Evolutionary conservation across 1,139 yeast species (phyloP).

Genomic region (Geotrichum bryndzae): DNA sequence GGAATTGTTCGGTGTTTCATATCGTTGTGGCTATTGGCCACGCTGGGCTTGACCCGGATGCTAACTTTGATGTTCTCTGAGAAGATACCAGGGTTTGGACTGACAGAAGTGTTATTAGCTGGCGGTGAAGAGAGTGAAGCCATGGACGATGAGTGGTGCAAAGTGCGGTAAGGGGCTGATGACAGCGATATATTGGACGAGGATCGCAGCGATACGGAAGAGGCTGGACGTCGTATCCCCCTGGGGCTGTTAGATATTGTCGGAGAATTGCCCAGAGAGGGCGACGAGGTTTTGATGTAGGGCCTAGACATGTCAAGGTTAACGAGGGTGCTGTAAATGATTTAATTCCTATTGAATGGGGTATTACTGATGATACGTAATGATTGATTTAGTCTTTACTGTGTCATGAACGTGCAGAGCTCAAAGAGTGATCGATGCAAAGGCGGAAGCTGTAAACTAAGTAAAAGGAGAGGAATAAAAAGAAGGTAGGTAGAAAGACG

Average conservation of each 20-base stretch:
- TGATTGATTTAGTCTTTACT: background rate
- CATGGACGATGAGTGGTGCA: background rate
- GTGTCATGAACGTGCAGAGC: background rate
- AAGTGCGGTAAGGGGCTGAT: background rate
- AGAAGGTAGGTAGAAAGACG: background rate
- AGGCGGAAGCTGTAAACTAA: background rate
- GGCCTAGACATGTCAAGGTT: background rate
- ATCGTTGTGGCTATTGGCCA: too few species aligned
- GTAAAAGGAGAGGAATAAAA: background rate
- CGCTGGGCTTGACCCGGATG: conserved; percentile 32
- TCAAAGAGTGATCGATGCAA: background rate
- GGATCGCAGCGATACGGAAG: conserved; percentile 28
- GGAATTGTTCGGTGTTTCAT: background rate
- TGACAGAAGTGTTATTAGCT: background rate
- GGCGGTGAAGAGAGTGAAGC: background rate
- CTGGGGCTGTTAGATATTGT: background rate
- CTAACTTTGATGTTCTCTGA: conserved; percentile 36
- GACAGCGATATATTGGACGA: background rate
- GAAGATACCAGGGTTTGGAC: conserved; percentile 19
- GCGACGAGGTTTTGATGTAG: background rate
- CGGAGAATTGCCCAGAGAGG: background rate
- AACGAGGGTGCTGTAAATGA: background rate
- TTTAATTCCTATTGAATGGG: background rate
- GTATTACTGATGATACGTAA: background rate
- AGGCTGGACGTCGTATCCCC: conserved; percentile 25